Evolutionary conservation across 2,329 filamentous ascomycete genomes (phyloP).

Genomic region (Xylaria hypoxylon): DNA sequence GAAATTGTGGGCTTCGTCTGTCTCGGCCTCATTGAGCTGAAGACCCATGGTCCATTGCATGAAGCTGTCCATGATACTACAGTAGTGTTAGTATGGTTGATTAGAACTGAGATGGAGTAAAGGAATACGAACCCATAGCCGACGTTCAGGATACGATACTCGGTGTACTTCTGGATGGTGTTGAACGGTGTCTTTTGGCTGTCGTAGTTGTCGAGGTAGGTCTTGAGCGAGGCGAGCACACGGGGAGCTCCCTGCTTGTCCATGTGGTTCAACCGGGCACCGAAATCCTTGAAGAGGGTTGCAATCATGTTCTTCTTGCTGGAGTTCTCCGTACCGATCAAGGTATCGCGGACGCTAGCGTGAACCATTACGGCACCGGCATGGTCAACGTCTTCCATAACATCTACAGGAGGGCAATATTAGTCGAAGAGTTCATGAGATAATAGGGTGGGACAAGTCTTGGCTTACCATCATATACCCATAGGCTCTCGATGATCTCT

Average conservation of each 20-base stretch:
- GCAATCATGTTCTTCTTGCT: slow-evolving; percentile 38
- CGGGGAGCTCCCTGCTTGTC: slow-evolving; percentile 38
- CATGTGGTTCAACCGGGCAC: slow-evolving; percentile 36
- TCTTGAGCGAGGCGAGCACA: slow-evolving; percentile 37
- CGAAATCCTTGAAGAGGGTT: slow-evolving; percentile 39
- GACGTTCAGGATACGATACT: slow-evolving; percentile 42
- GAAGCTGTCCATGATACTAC: slow-evolving; percentile 43
- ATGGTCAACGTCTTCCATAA: slow-evolving; percentile 41
- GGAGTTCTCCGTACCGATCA: slow-evolving; percentile 29
- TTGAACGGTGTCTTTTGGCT: slow-evolving; percentile 41
- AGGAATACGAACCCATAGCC: slow-evolving; percentile 36
- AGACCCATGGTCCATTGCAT: slow-evolving; percentile 43
- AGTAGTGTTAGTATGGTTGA: slow-evolving; percentile 8
- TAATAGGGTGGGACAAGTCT: neutral
- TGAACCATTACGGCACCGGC: slow-evolving; percentile 35
- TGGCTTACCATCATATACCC: slow-evolving; percentile 42
- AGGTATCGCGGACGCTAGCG: slow-evolving; percentile 36
- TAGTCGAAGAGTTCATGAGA: slow-evolving; percentile 1
- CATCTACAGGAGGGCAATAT: slow-evolving; percentile 28
- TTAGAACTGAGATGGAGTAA: neutral
- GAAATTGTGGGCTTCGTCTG: slow-evolving; percentile 37
- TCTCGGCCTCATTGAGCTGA: slow-evolving; percentile 40
- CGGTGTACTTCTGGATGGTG: slow-evolving; percentile 41
- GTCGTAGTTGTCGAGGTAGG: slow-evolving; percentile 42
- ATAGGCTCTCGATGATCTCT: slow-evolving; percentile 42